Evolutionary conservation across 495 filamentous ascomycete species (phyloP).

Genomic region (Penicillium cinerascens): DNA sequence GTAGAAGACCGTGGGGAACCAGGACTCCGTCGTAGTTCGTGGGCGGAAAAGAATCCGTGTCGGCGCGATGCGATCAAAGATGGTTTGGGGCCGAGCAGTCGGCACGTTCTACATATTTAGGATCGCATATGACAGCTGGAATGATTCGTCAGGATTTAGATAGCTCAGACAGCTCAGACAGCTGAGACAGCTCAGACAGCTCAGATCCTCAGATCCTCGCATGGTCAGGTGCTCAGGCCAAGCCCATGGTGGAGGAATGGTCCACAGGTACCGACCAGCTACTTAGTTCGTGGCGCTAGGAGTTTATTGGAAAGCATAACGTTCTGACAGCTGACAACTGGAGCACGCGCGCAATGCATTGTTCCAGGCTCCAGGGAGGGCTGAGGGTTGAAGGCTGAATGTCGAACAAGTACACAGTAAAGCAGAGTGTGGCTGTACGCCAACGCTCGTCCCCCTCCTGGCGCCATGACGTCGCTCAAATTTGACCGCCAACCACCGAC

Average conservation of each 20-base stretch:
- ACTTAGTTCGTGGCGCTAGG: background rate
- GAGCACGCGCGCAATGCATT: background rate
- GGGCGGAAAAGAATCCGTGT: constrained; percentile 29
- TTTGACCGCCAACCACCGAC: constrained; percentile 23
- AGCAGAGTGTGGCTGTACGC: constrained; percentile 15
- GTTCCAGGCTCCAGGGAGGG: background rate
- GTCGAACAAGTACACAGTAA: too few species aligned
- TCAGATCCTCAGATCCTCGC: too few species aligned
- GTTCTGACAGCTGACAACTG: background rate
- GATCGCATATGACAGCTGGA: background rate
- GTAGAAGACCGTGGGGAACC: constrained; percentile 13
- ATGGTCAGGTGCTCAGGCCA: background rate
- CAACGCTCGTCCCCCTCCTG: constrained; percentile 5
- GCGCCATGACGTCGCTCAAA: constrained; percentile 22
- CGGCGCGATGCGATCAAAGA: background rate
- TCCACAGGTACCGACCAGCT: too few species aligned
- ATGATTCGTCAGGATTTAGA: too few species aligned
- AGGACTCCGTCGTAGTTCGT: background rate
- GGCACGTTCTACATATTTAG: background rate
- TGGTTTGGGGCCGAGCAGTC: background rate
- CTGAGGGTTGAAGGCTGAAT: too few species aligned
- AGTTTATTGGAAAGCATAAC: background rate
- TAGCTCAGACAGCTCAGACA: too few species aligned
- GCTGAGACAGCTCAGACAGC: too few species aligned
- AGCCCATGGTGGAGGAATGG: background rate